Percentiles rank a stretch among this genome's conserved stretches.
phyloP scores from a whole-genome alignment of 306 rosid genomes.

The Quercus parvula region DNA sequence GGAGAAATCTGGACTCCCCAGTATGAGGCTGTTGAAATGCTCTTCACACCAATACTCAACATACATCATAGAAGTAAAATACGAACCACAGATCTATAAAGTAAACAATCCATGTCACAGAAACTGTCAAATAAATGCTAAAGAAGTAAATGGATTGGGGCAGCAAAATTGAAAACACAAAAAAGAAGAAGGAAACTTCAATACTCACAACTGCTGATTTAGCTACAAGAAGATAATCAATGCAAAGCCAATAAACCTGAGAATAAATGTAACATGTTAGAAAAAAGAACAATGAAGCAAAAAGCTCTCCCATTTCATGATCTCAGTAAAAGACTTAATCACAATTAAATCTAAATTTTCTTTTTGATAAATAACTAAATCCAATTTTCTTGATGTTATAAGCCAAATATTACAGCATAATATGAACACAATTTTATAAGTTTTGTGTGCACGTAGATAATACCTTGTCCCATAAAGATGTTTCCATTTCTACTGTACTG shows the following conservation, averaged over 20 bases:
- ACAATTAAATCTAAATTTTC: background rate
- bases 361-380: too few relatives aligned
- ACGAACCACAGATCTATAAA: slow-evolving; percentile 70
- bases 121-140: slow-evolving; percentile 13
- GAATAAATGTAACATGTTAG: slow-evolving; percentile 27
- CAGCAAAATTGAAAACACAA: background rate
- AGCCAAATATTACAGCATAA: background rate
- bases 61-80: slow-evolving; percentile 79
- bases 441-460: slow-evolving; percentile 2
- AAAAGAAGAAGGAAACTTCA: slow-evolving; percentile 2
- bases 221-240: slow-evolving; percentile 82
- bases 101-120: slow-evolving; percentile 17
- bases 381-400: background rate
- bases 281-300: background rate
- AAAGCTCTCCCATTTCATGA: background rate
- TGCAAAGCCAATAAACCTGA: slow-evolving; percentile 88
- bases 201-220: slow-evolving; percentile 81
- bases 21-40: slow-evolving; percentile 58
- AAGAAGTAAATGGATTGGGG: background rate
- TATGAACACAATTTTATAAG: background rate
- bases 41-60: slow-evolving; percentile 98
- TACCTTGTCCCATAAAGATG: slow-evolving; percentile 76
- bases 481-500: slow-evolving; percentile 30
- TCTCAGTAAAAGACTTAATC: background rate
- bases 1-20: slow-evolving; percentile 89